Evolutionary conservation across 1,284 basidiomycete genomes (phyloP), one percentile per base, ranked within the genome.

Genomic region (Trichosporon inkin): DNA sequence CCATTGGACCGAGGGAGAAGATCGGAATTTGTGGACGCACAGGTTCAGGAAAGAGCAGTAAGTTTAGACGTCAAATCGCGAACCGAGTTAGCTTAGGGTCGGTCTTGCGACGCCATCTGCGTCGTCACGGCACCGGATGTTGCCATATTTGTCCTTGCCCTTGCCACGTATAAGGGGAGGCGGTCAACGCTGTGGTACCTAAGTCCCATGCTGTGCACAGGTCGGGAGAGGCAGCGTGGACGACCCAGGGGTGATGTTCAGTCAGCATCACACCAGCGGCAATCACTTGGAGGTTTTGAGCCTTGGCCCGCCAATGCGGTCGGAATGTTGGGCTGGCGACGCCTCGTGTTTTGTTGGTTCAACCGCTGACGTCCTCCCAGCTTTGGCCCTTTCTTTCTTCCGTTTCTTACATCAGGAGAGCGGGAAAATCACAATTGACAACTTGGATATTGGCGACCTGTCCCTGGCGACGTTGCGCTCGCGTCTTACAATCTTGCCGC

Each of bases 1-100:
- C 68, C 6, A 79, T 83, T 38, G 72, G 71, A 3, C 77, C 80
- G 0, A 74, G 78, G 20, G 78, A 81, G 62, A 82, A 82, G 65
- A 78, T 84, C 32, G 82, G 82, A 13, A 79, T 84, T 34, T 81
- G 81, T 39, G 82, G 82, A 3, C 68, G 81, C 14, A 83, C 82
- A 0, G 81, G 81, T 36, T 73, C 70, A 62, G 79, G 75, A 2
- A 76, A 75, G 63, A 68, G 66, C 40, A 75, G 44, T 35, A 44
- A 49, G 44, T 49, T 49, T 49, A 49, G 44, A 22, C 22, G 44
- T 16, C 16, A 24, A 10, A 49, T 16, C 22, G 44, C 28, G 22
- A 22, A 49, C 24, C 24, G 22, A 28, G 24, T 22, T 28, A 22
- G 28, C 16, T 28, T 16, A 47, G 44, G 44, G 44, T 32, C 22